Evolutionary conservation across 2,329 filamentous ascomycete genomes (phyloP), one percentile per base, ranked within the genome.

Genomic region (Talaromyces rugulosus): DNA sequence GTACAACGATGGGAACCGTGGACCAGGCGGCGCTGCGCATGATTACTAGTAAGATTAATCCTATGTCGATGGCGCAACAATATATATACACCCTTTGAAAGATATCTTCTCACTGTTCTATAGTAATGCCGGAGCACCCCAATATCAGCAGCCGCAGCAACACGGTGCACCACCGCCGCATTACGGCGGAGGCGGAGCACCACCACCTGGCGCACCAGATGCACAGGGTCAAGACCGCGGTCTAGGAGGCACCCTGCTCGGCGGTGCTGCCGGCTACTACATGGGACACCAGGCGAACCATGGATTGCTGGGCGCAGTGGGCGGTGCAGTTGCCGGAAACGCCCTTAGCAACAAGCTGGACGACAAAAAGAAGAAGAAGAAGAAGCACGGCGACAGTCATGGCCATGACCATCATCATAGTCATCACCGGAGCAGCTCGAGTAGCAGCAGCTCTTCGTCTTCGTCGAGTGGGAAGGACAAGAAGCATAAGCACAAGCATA

Each of bases 231-330:
- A 80, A 56, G 85, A 87, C 64, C 81, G 85, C 61, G 85, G 84
- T 42, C 74, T 87, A 5, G 80, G 83, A 67, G 83, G 85, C 54
- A 81, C 84, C 3, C 71, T 86, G 4, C 82, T 81, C 14, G 85
- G 85, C 51, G 84, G 82, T 51, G 78, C 83, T 3, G 82, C 84
- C 4, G 85, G 85, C 1, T 82, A 81, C 65, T 81, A 82, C 64
- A 75, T 83, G 5, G 85, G 85, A 18, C 84, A 85, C 70, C 78
- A 83, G 66, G 81, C 78, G 27, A 77, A 82, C n/a, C 83, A 85
- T 66, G 83, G 83, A 3, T 73, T 87, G 33, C 71, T 88, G 9
- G 85, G 85, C 11, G 81, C 84, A 0, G 70, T 87, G 31, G 82
- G 83, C 4, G 85, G 85, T 60, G 85, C 84, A 0, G 77, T 87